phyloP scores from a whole-genome alignment of 2,329 filamentous ascomycete genomes.

The Hymenotorrendiella dingleyae region DNA sequence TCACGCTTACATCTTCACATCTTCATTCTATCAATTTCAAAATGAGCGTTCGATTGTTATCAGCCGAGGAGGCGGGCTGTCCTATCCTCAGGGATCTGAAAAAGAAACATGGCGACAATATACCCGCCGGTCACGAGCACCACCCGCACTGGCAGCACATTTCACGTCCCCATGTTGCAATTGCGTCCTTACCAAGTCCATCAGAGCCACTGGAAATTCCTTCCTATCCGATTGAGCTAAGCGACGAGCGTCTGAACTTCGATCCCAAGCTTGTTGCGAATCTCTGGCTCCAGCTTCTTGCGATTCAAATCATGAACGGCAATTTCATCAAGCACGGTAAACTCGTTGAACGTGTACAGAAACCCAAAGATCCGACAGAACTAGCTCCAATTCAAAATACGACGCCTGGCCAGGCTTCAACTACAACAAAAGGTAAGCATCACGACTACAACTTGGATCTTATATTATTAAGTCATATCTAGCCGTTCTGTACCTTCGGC shows the following conservation, averaged over 20 bases:
- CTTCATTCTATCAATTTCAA: no score
- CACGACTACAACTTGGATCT: neutral
- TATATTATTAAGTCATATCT: neutral
- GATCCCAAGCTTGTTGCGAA: conserved; percentile 6
- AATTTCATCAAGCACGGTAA: conserved; percentile 9
- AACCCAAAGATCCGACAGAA: no score
- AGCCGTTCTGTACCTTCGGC: neutral
- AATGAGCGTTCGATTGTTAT: neutral
- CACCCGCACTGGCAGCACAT: neutral
- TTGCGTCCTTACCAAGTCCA: neutral
- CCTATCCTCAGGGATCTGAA: neutral
- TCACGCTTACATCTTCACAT: no score
- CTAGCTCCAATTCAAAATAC: no score
- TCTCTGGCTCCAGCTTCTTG: conserved; percentile 10
- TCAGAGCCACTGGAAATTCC: neutral
- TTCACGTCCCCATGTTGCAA: neutral
- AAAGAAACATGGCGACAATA: neutral
- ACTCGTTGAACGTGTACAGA: neutral
- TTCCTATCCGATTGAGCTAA: conserved; percentile 6
- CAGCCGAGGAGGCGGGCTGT: neutral
- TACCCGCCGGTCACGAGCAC: no score
- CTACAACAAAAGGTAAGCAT: neutral
- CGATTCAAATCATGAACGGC: conserved; percentile 12
- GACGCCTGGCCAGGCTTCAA: no score
- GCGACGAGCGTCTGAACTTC: conserved; percentile 5